Percentiles rank a stretch among this genome's conserved stretches.
Evolutionary conservation across 164 flowering plant genomes (phyloP).

Genomic region (Vitis rotundifolia): DNA sequence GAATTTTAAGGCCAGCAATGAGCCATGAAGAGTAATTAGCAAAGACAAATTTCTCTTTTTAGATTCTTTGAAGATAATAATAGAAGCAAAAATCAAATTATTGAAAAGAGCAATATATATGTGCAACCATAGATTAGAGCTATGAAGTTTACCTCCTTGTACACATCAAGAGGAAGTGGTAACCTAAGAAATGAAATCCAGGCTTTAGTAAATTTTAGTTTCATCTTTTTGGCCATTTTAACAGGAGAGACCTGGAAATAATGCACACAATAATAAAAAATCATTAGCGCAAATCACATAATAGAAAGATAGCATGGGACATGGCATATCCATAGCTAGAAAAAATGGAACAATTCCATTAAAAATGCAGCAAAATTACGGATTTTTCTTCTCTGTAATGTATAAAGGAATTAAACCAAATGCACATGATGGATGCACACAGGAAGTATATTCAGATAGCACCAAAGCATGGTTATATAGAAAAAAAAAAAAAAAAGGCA

Average conservation of each 20-base stretch:
- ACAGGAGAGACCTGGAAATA: slow-evolving; percentile 47
- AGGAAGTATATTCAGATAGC: too few species aligned
- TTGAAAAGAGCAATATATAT: background rate
- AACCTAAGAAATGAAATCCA: slow-evolving; percentile 87
- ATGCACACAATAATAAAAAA: background rate
- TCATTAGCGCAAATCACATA: background rate
- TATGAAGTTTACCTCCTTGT: slow-evolving; percentile 71
- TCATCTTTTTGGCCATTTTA: slow-evolving; percentile 61
- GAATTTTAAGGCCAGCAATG: too few species aligned
- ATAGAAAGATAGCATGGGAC: background rate
- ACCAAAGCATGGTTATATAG: too few species aligned
- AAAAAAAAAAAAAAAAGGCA: too few species aligned
- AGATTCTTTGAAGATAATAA: background rate
- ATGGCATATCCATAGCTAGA: too few species aligned
- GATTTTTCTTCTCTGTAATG: too few species aligned
- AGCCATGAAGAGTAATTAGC: too few species aligned
- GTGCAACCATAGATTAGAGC: background rate
- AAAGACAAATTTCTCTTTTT: background rate
- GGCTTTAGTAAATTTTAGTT: slow-evolving; percentile 75
- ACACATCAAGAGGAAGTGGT: slow-evolving; percentile 81
- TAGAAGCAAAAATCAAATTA: background rate
- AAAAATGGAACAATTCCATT: too few species aligned
- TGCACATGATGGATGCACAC: too few species aligned
- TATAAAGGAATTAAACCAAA: too few species aligned
- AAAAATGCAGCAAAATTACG: too few species aligned